These are phyloP conservation scores for Gautieria morchelliformis DNA, from an alignment of 768 basidiomycete genomes.

Conservation along the genomic window DNA sequence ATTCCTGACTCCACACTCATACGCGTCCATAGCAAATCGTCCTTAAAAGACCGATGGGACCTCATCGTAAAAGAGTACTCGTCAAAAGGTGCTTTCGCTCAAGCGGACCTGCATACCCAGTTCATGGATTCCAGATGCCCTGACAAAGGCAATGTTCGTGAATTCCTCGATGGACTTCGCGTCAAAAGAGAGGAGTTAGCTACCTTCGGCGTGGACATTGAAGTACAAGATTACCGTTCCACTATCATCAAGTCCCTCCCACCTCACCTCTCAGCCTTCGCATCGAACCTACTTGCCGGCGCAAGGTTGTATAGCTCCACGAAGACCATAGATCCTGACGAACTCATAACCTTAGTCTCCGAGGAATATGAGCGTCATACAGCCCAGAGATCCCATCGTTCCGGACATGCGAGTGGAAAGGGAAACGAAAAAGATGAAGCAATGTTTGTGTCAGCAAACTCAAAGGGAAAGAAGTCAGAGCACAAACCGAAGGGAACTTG, in stretches of 20 bases:
- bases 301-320: not conserved
- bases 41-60: too few relatives aligned
- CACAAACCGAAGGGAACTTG: constrained; percentile 11
- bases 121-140: not conserved
- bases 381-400: constrained; percentile 10
- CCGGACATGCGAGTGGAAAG: constrained; percentile 7
- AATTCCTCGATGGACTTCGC: not conserved
- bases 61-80: too few relatives aligned
- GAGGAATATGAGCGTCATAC: constrained; percentile 21
- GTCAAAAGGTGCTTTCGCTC: not conserved
- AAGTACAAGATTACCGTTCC: not conserved
- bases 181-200: not conserved
- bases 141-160: not conserved
- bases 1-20: too few relatives aligned
- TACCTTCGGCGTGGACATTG: not conserved
- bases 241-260: not conserved
- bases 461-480: constrained; percentile 1
- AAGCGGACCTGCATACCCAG: not conserved
- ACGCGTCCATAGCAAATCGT: too few relatives aligned
- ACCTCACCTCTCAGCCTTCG: not conserved
- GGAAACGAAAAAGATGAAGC: constrained; percentile 14
- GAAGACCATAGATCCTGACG: constrained; percentile 9
- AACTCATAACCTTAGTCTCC: constrained; percentile 18
- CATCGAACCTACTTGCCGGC: not conserved
- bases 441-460: constrained; percentile 10